Conservation (phyloP, 176 grass and related monocot genomes). For the Oryza nivara region DNA sequence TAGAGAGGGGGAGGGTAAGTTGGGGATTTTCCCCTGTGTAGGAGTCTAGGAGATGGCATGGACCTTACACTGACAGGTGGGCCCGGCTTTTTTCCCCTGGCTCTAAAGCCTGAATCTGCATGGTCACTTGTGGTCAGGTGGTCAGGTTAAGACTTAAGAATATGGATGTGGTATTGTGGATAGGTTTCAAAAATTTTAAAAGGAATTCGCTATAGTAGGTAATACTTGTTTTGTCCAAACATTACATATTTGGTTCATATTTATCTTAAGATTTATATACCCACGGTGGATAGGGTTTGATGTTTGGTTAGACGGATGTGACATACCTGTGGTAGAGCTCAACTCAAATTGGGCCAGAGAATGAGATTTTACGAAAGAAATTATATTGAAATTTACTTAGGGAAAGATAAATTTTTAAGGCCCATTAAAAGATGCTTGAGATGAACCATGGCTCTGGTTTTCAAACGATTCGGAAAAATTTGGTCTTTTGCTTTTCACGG, state of each 20-base stretch:
- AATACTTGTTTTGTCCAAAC: slow-evolving; percentile 19
- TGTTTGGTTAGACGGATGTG: too few species aligned
- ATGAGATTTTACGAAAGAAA: too few species aligned
- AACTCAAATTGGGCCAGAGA: too few species aligned
- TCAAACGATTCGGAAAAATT: too few species aligned
- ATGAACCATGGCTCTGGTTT: too few species aligned
- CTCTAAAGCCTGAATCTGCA: background rate
- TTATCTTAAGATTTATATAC: background rate
- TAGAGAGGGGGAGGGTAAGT: slow-evolving; percentile 5
- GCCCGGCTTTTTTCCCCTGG: background rate
- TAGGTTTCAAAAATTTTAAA: slow-evolving; percentile 22
- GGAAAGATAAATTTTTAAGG: too few species aligned
- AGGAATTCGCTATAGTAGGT: background rate
- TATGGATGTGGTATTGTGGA: background rate
- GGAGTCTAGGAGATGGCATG: slow-evolving; percentile 33
- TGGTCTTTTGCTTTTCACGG: too few species aligned
- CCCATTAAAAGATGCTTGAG: too few species aligned
- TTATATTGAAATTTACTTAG: too few species aligned
- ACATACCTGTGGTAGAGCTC: too few species aligned
- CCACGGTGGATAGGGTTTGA: too few species aligned
- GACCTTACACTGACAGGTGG: slow-evolving; percentile 29
- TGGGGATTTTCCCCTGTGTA: slow-evolving; percentile 32
- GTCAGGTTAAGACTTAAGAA: background rate
- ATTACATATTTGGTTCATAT: background rate
- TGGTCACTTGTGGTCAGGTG: background rate